These are phyloP conservation scores for Dorcoceras hygrometricum DNA, from an alignment of 257 asterid genomes.

Conservation along the genomic window DNA sequence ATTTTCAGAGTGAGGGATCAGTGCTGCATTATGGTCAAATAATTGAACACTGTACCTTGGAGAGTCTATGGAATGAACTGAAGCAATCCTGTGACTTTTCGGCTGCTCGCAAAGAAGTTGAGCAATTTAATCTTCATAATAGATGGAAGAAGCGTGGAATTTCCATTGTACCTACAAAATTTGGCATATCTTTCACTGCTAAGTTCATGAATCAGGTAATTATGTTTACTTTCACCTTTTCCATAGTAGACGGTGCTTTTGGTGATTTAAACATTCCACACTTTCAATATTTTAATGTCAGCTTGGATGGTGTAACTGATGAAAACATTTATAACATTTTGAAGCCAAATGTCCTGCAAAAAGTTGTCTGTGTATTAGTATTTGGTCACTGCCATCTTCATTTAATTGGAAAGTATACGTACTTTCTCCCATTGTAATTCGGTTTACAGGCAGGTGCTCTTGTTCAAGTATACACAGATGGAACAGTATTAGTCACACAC, in stretches of 20 bases:
- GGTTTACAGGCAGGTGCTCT: slow-evolving; percentile 90
- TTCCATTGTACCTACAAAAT: slow-evolving; percentile 80
- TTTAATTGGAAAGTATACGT: slow-evolving; percentile 3
- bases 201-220: slow-evolving; percentile 94
- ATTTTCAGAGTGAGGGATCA: slow-evolving; percentile 85
- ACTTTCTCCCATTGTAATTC: slow-evolving; percentile 19
- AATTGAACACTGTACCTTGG: slow-evolving; percentile 64
- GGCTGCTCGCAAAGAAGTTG: slow-evolving; percentile 59
- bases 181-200: slow-evolving; percentile 87
- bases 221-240: neutral
- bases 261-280: neutral
- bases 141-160: slow-evolving; percentile 94
- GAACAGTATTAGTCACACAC: slow-evolving; percentile 93
- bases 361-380: neutral
- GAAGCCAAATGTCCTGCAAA: neutral
- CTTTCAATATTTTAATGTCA: neutral
- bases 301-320: neutral
- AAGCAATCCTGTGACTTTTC: slow-evolving; percentile 53
- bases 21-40: slow-evolving; percentile 77
- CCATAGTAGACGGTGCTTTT: neutral
- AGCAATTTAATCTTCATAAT: slow-evolving; percentile 59
- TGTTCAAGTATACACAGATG: slow-evolving; percentile 96
- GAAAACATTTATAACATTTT: neutral
- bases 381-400: neutral
- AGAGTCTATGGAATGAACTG: slow-evolving; percentile 77